These are phyloP conservation scores for Moringa oleifera DNA, from an alignment of 345 rosid genomes.

Conservation along the genomic window DNA sequence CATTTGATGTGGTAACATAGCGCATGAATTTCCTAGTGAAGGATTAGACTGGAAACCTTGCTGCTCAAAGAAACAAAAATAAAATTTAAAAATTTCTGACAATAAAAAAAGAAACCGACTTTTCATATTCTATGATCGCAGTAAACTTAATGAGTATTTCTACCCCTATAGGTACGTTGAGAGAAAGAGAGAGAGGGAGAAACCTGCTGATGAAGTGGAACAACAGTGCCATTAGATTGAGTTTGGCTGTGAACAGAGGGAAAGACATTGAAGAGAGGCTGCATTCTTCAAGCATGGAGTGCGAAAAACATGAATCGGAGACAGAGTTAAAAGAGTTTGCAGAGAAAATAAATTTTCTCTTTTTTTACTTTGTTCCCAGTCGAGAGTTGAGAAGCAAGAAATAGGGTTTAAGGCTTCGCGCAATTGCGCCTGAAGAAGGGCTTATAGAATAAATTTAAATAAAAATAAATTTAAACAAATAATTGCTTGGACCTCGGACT, in stretches of 20 bases:
- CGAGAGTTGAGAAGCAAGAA: neutral
- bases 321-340: neutral
- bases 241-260: slow-evolving; percentile 16
- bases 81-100: neutral
- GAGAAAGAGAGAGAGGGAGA: slow-evolving; percentile 6
- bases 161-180: neutral
- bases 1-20: slow-evolving; percentile 15
- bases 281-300: slow-evolving; percentile 12
- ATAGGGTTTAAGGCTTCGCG: neutral
- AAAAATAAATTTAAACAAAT: no score
- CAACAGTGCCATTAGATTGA: slow-evolving; percentile 5
- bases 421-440: no score
- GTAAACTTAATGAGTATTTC: neutral
- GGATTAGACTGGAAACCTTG: slow-evolving; percentile 18
- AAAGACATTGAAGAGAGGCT: slow-evolving; percentile 25
- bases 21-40: neutral
- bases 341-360: neutral
- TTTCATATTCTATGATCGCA: neutral
- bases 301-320: neutral
- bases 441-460: no score
- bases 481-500: no score
- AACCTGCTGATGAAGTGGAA: slow-evolving; percentile 25
- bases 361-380: no score
- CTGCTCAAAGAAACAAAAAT: slow-evolving; percentile 3
- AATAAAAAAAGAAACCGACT: no score